phyloP scores from a whole-genome alignment of 208 protist species.

The Trypanosoma rangeli region DNA sequence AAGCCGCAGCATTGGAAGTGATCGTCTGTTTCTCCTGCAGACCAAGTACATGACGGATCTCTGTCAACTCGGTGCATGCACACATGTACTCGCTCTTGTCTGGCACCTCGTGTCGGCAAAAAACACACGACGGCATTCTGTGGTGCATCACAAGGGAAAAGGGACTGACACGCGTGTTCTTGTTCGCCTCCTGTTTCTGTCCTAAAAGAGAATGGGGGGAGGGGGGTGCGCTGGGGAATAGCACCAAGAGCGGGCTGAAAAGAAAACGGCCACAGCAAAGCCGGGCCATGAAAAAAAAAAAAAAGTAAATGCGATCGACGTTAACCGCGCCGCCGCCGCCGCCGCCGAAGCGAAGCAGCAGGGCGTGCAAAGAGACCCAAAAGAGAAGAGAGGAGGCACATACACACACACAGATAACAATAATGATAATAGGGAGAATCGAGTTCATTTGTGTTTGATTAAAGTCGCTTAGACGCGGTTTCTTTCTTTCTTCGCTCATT shows the following conservation, averaged over 20 bases:
- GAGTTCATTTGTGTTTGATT: slow-evolving; percentile 1
- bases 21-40: background rate
- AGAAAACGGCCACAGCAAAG: no score
- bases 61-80: slow-evolving; percentile 12
- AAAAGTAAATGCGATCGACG: background rate
- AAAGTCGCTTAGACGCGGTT: background rate
- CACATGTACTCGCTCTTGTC: slow-evolving; percentile 26
- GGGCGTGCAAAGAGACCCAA: background rate
- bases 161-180: background rate
- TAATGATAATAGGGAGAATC: background rate
- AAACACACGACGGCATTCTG: slow-evolving; percentile 10
- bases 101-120: slow-evolving; percentile 29
- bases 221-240: no score
- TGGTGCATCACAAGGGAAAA: background rate
- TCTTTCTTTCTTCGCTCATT: background rate
- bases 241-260: no score
- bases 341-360: background rate
- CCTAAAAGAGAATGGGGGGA: background rate
- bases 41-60: slow-evolving; percentile 20
- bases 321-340: no score
- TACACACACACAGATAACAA: slow-evolving; percentile 1
- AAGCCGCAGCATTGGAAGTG: background rate
- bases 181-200: slow-evolving; percentile 1
- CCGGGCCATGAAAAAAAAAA: background rate
- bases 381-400: background rate